Evolutionary conservation across 805 yeast genomes (phyloP), one percentile per base, ranked within the genome.

Genomic region (Komagataella mondaviorum): DNA sequence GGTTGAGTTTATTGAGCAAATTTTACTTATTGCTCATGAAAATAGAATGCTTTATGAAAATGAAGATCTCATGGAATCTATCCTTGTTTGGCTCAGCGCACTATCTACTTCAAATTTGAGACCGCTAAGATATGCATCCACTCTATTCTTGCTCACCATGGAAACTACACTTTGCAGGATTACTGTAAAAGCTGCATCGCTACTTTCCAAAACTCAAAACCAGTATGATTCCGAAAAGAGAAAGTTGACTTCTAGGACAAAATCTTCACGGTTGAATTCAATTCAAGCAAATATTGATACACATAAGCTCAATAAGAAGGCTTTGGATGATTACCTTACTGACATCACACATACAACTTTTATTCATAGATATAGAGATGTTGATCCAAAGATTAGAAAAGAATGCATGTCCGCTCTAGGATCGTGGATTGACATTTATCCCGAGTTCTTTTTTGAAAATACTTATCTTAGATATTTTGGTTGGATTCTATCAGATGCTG

Each of bases 401-500:
- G 88, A 83, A 52, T 84, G 96, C 51, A 70, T 87, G 57, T 58
- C 63, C 6, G 72, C 75, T 43, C 68, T 89, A 49, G 80, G 88
- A n/a, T 69, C 65, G 16, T 85, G 95, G 87, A 85, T 87, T 67
- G 71, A 75, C n/a, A 60, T 67, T 6, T 76, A 76, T 54, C 95
- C 96, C 0, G 89, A 84, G 52, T 67, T 72, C 51, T 88, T 85
- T 59, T 75, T 85, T 55, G 85, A 80, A 54, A 81, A 83, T 10
- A 70, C 81, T 1, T 87, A 81, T 59, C 71, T 88, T 55, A 76
- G 89, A 55, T 87, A 85, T 63, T 74, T 85, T 59, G 96, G 96
- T 4, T 85, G 95, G 95, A 70, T 87, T 39, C 67, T 90, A 46
- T 81, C 90, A n/a, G 96, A 89, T 60, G 70, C 78, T 2, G 73